phyloP scores from a whole-genome alignment of 1,284 basidiomycete species.

The Wallemia hederae region DNA sequence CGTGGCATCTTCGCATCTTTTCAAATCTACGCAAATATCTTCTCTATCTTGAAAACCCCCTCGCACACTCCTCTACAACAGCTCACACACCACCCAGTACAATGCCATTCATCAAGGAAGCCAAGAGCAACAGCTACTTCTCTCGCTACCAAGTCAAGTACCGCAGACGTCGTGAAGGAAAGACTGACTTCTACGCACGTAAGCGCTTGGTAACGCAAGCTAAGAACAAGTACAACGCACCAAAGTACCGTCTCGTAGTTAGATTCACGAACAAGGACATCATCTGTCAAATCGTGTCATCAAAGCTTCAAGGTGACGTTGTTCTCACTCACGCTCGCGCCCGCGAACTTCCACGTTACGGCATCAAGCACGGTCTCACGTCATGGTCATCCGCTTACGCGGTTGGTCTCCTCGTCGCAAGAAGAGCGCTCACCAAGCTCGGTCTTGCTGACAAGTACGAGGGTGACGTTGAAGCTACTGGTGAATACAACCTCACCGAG shows the following conservation, averaged over 20 bases:
- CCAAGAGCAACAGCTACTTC: constrained; percentile 16
- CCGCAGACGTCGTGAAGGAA: constrained; percentile 80
- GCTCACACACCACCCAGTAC: not conserved
- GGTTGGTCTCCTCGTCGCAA: constrained; percentile 80
- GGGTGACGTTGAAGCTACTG: constrained; percentile 78
- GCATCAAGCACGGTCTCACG: constrained; percentile 91
- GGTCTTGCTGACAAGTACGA: constrained; percentile 96
- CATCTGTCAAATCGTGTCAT: constrained; percentile 80
- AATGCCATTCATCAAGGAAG: constrained; percentile 15
- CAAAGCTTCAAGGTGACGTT: constrained; percentile 76
- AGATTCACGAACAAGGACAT: constrained; percentile 86
- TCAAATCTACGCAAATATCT: no score
- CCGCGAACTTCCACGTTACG: constrained; percentile 76
- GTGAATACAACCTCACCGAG: constrained; percentile 55
- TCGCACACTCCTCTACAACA: not conserved
- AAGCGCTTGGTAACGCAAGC: constrained; percentile 89
- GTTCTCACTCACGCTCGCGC: constrained; percentile 70
- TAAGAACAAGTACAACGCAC: constrained; percentile 99
- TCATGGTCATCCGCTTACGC: constrained; percentile 99
- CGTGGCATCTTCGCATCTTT: no score
- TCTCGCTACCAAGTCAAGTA: constrained; percentile 16
- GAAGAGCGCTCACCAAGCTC: constrained; percentile 80
- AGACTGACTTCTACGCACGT: constrained; percentile 97
- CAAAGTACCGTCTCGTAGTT: constrained; percentile 94
- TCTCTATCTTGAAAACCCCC: not conserved